Conservation (phyloP, 768 basidiomycete genomes). For the Hericium alpestre region DNA sequence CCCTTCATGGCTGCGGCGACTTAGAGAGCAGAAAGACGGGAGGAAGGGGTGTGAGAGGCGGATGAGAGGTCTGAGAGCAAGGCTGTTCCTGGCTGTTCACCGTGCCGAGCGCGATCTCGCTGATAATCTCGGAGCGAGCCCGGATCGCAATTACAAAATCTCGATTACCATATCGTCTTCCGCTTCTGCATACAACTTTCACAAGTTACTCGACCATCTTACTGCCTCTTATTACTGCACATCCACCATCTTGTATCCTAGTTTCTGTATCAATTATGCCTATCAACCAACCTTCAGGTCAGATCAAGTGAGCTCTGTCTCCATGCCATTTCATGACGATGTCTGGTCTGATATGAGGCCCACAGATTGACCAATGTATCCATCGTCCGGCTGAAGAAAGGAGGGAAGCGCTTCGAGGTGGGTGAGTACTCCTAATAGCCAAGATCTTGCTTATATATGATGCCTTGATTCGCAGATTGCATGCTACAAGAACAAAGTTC, state of each 20-base stretch:
- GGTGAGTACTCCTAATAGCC: constrained; percentile 10
- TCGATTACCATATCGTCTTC: neutral
- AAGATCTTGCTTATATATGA: neutral
- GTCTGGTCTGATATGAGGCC: neutral
- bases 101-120: neutral
- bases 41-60: neutral
- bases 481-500: constrained; percentile 99
- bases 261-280: constrained; percentile 21
- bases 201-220: too few relatives aligned
- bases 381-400: constrained; percentile 91
- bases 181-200: neutral
- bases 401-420: constrained; percentile 96
- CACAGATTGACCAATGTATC: constrained; percentile 92
- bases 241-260: neutral
- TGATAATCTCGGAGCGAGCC: neutral
- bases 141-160: neutral
- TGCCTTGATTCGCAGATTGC: constrained; percentile 52
- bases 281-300: constrained; percentile 81
- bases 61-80: neutral
- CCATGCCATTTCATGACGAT: neutral
- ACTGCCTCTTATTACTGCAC: neutral
- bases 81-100: neutral
- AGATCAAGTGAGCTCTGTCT: constrained; percentile 59
- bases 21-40: neutral
- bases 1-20: constrained; percentile 48